phyloP scores from a whole-genome alignment of 2,329 filamentous ascomycete genomes.

The Hypoxylon sp. region DNA sequence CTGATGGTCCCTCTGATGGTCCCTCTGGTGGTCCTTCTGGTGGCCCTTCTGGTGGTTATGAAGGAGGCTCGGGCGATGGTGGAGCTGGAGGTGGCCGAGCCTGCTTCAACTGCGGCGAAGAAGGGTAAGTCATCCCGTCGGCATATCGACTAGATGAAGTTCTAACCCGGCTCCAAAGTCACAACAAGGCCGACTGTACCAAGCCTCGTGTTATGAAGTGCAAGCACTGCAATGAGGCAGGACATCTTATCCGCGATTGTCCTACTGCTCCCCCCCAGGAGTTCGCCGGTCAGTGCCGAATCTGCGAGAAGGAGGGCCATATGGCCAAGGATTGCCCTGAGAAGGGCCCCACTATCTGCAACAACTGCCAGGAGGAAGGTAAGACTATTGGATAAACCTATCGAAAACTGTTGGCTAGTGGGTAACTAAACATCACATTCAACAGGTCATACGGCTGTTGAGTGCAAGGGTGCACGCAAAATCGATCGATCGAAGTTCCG shows the following conservation, averaged over 20 bases:
- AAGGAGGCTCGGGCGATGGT: constrained; percentile 23
- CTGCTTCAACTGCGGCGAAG: constrained; percentile 74
- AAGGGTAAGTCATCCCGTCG: constrained; percentile 57
- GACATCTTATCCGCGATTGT: constrained; percentile 59
- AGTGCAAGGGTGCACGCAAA: constrained; percentile 73
- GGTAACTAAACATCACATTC: constrained; percentile 13
- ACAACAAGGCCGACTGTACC: constrained; percentile 74
- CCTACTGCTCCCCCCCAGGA: constrained; percentile 52
- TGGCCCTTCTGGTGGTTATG: constrained; percentile 19
- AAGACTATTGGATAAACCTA: constrained; percentile 39
- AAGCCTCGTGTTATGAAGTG: constrained; percentile 66
- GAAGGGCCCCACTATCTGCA: constrained; percentile 69
- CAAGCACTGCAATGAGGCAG: constrained; percentile 65
- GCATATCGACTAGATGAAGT: constrained; percentile 25
- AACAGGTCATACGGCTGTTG: constrained; percentile 68
- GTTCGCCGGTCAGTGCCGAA: constrained; percentile 65
- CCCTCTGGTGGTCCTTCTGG: constrained; percentile 4
- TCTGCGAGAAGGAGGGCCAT: constrained; percentile 68
- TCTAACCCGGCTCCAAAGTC: constrained; percentile 58
- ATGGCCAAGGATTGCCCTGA: constrained; percentile 74
- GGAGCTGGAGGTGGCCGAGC: constrained; percentile 48
- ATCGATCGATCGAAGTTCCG: constrained; percentile 68
- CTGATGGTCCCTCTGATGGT: not conserved
- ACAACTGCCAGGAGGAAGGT: constrained; percentile 75
- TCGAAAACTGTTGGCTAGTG: not conserved